Percentiles rank a stretch among this genome's conserved stretches.
Evolutionary conservation across 768 basidiomycete species (phyloP).

Genomic region (Suillus decipiens): DNA sequence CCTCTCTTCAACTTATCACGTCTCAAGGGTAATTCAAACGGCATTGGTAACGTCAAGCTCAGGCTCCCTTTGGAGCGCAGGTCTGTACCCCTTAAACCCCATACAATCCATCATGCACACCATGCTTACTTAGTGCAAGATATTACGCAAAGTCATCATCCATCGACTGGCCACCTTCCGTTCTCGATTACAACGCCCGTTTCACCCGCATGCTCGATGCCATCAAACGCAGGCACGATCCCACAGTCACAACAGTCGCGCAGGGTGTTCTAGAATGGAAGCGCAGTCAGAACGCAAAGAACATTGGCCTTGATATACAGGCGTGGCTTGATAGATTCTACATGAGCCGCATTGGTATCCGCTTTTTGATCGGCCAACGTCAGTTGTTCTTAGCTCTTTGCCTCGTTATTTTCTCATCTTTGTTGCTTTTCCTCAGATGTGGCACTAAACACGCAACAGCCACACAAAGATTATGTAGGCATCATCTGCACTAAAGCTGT

Average conservation of each 20-base stretch:
- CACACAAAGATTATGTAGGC: slow-evolving; percentile 91
- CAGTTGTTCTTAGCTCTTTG: slow-evolving; percentile 29
- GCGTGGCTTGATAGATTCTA: slow-evolving; percentile 98
- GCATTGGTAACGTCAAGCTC: slow-evolving; percentile 52
- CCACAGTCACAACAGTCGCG: slow-evolving; percentile 95
- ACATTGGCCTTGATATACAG: slow-evolving; percentile 87
- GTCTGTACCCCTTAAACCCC: slow-evolving; percentile 39
- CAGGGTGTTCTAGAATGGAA: slow-evolving; percentile 99
- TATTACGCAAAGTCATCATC: slow-evolving; percentile 81
- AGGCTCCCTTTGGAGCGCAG: slow-evolving; percentile 85
- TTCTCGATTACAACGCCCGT: slow-evolving; percentile 87
- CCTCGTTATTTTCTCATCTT: slow-evolving; percentile 11
- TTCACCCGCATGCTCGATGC: slow-evolving; percentile 87
- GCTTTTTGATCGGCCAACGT: slow-evolving; percentile 97
- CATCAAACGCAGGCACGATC: slow-evolving; percentile 95
- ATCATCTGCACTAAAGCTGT: slow-evolving; percentile 95
- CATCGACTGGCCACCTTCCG: slow-evolving; percentile 85
- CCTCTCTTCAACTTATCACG: slow-evolving; percentile 17
- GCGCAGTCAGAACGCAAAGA: slow-evolving; percentile 60
- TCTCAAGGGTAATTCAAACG: slow-evolving; percentile 38
- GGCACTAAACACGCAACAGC: slow-evolving; percentile 88
- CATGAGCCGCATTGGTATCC: slow-evolving; percentile 92
- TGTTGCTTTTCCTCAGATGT: slow-evolving; percentile 58
- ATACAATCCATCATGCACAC: not conserved
- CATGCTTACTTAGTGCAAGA: slow-evolving; percentile 38